Base-by-base conservation (phyloP, 2,329 filamentous ascomycete genomes). In the Aspergillus sp. region DNA sequence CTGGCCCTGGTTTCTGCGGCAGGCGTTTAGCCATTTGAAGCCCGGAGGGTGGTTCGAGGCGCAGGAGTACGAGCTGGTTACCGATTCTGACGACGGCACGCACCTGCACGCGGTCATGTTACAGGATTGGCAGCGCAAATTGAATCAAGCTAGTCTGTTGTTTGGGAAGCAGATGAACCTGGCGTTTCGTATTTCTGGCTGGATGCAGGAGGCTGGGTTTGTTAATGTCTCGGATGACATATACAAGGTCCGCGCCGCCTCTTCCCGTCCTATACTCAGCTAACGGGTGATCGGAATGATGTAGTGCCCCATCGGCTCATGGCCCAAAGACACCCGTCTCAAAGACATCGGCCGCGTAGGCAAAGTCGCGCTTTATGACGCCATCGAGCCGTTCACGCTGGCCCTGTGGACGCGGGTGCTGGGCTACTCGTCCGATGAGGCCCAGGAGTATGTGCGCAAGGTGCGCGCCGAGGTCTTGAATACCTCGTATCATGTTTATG, bases 381-480 rank as follows among this genome's bases (percentile, higher is more conserved):
- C 60, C 2, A 52, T 68, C 28, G 64, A 66, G 49, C 64, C 66
- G n/a, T 68, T 67, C 48, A 61, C 62, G 3, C 53, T 70, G 9
- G 66, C 65, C 3, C 57, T 69, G 7, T 68, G 66, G 44, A 70
- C 67, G 4, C 56, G 65, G 4, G 57, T 68, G 1, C 51, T 68
- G 7, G 66, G 65, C 1, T 62, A 58, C 50, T 46, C 57, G 0
- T 59, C 52, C 8, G 63, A 66, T 32, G 58, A 66, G 9, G 59
- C 63, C 5, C 57, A 58, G 32, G 55, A 56, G 12, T 60, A 57
- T 35, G 56, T 63, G 52, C 51, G 61, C 4, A 57, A 57, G 44
- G 60, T 61, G 29, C 59, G 58, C 12, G 48, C 49, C 4, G 62
- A 65, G 43, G 41, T 63, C 28, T 43, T 59, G 28, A 54, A 49